Evolutionary conservation across 768 basidiomycete species (phyloP).

Genomic region (Suillus paluster): DNA sequence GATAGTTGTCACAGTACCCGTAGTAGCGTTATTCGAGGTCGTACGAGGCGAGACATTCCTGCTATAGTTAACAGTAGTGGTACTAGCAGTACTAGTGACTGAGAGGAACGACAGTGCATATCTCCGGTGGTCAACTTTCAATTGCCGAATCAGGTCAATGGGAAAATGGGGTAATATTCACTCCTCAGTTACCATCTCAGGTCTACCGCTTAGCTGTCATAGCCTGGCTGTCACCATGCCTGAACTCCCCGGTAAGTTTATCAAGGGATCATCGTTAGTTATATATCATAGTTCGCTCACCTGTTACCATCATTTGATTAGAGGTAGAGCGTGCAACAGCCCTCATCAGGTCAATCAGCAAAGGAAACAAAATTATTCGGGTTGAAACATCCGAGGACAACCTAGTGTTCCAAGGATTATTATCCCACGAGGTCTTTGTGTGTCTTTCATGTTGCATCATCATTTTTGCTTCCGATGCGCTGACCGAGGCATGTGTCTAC

Average conservation of each 20-base stretch:
- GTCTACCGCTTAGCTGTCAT: neutral
- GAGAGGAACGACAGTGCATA: neutral
- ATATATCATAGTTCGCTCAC: neutral
- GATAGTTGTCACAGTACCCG: neutral
- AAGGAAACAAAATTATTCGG: constrained; percentile 54
- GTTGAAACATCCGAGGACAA: constrained; percentile 65
- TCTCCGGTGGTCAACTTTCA: neutral
- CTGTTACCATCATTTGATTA: constrained; percentile 25
- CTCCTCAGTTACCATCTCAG: neutral
- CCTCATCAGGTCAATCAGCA: constrained; percentile 55
- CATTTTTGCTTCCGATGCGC: constrained; percentile 2
- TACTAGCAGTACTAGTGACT: neutral
- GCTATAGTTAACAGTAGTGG: too few relatives aligned
- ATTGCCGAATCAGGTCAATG: neutral
- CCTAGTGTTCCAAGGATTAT: constrained; percentile 63
- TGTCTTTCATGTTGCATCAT: constrained; percentile 25
- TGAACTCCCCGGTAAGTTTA: constrained; percentile 53
- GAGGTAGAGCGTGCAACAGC: constrained; percentile 74
- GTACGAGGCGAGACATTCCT: neutral
- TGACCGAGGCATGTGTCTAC: constrained; percentile 10
- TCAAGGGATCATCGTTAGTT: neutral
- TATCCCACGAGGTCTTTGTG: constrained; percentile 66
- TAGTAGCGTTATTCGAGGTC: neutral
- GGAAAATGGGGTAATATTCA: neutral
- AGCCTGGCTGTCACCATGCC: constrained; percentile 52